Conservation (phyloP, 23 red algal genomes). For the Gracilaria caudata region DNA sequence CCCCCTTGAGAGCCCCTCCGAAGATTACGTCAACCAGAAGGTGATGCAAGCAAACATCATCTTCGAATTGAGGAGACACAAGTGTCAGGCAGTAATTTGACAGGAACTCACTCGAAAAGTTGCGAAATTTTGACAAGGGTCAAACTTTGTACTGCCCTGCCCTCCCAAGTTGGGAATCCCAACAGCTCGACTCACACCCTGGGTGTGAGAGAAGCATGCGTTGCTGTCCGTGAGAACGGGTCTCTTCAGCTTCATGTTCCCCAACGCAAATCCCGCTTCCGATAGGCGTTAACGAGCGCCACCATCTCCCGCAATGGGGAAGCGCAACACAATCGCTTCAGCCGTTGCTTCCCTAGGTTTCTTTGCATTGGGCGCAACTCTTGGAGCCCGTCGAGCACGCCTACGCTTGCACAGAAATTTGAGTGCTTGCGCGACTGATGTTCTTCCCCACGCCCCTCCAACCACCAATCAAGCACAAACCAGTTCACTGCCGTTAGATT, state of each 20-base stretch:
- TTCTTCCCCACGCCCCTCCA: neutral
- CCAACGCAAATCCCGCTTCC: neutral
- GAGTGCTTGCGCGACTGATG: neutral
- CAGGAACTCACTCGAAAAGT: neutral
- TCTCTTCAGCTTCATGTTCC: neutral
- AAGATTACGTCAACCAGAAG: too few species aligned
- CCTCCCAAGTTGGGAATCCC: too few species aligned
- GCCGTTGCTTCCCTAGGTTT: constrained; percentile 41
- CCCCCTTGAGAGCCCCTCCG: too few species aligned
- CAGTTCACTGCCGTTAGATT: constrained; percentile 31
- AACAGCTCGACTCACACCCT: too few species aligned
- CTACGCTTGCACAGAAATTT: constrained; percentile 10
- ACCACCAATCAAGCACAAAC: neutral
- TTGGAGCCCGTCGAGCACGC: constrained; percentile 22
- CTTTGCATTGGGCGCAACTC: constrained; percentile 60
- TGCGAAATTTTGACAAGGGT: neutral
- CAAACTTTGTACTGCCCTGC: too few species aligned
- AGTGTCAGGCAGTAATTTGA: neutral
- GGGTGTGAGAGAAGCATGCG: too few species aligned
- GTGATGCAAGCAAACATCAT: neutral
- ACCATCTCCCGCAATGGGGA: constrained; percentile 28
- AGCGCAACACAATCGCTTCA: constrained; percentile 18
- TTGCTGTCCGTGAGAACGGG: too few species aligned
- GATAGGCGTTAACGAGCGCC: neutral
- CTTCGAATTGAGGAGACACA: neutral